A percentile compares a stretch with the other conserved stretches of the same genome.
Evolutionary conservation across 2,329 filamentous ascomycete genomes (phyloP).

Genomic region (Fusarium domesticum): DNA sequence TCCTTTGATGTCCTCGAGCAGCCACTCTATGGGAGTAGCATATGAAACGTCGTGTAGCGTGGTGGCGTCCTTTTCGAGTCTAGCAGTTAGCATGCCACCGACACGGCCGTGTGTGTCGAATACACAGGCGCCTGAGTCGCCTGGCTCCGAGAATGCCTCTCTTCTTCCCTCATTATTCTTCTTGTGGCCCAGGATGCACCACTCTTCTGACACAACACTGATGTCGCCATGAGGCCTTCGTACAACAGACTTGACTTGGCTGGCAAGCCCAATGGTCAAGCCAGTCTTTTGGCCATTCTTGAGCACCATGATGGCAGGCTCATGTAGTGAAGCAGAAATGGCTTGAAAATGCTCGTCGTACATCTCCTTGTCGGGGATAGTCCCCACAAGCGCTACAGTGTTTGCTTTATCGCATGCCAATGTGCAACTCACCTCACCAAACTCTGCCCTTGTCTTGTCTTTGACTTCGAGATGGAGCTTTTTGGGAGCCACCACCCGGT

Average conservation of each 20-base stretch:
- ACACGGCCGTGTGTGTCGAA: constrained; percentile 1
- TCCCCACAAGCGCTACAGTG: not conserved
- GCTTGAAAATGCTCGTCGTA: not conserved
- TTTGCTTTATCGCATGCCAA: not conserved
- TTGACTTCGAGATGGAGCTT: not conserved
- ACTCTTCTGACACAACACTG: constrained; percentile 2
- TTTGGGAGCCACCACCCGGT: not conserved
- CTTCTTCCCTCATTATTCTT: fast-evolving
- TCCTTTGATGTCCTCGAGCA: constrained; percentile 3
- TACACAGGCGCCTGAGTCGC: constrained; percentile 5
- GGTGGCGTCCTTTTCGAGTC: fast-evolving
- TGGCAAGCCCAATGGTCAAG: constrained; percentile 1
- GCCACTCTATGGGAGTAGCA: constrained; percentile 9
- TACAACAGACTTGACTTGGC: not conserved
- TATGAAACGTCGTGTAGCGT: constrained; percentile 1
- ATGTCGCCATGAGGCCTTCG: not conserved
- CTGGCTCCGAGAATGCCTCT: fast-evolving
- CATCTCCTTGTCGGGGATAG: not conserved
- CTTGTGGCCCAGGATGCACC: constrained; percentile 2
- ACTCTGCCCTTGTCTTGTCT: not conserved
- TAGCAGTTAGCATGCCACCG: not conserved
- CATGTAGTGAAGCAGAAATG: not conserved
- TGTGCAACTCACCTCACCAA: too few species aligned
- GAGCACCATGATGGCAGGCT: not conserved
- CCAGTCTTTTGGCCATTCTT: not conserved